phyloP scores from a whole-genome alignment of 768 basidiomycete genomes.

The Mycena albidolilacea region DNA sequence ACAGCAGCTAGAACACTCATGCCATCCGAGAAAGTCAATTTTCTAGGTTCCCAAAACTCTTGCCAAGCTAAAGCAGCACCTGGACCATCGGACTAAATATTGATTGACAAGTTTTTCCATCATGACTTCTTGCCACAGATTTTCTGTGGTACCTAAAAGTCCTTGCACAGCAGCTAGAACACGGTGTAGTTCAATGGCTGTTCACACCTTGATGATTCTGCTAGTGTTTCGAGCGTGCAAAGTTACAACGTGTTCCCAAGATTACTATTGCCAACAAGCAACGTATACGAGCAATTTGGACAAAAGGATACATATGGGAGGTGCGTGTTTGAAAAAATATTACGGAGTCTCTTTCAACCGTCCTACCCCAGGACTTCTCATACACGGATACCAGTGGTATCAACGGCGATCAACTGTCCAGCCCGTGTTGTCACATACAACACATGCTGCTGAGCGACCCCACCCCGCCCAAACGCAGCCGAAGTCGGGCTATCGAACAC shows the following conservation, averaged over 20 bases:
- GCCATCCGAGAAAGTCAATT: too few relatives aligned
- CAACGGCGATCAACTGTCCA: constrained; percentile 10
- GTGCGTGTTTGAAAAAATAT: constrained; percentile 16
- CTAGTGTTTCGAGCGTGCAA: constrained; percentile 5
- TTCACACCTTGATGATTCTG: constrained; percentile 1
- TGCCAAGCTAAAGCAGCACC: too few relatives aligned
- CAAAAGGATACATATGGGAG: constrained; percentile 21
- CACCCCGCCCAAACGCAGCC: constrained; percentile 14
- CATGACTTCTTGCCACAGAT: too few relatives aligned
- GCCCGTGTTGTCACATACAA: constrained; percentile 5
- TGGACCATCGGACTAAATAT: too few relatives aligned
- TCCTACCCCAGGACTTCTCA: constrained; percentile 12
- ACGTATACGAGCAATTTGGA: constrained; percentile 21
- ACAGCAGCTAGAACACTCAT: too few relatives aligned
- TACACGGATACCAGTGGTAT: constrained; percentile 15
- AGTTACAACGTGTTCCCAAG: constrained; percentile 13
- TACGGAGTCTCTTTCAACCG: constrained; percentile 18
- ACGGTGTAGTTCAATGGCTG: constrained; percentile 1
- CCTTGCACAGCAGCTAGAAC: too few relatives aligned
- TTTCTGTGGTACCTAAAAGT: too few relatives aligned
- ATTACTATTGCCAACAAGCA: constrained; percentile 14
- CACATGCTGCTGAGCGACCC: constrained; percentile 7
- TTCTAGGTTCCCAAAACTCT: too few relatives aligned
- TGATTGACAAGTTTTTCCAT: too few relatives aligned
- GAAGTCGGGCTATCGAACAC: constrained; percentile 17